These are phyloP conservation scores for Paraurostyla sp. DNA, from an alignment of 73 alveolate species.

Conservation along the genomic window DNA sequence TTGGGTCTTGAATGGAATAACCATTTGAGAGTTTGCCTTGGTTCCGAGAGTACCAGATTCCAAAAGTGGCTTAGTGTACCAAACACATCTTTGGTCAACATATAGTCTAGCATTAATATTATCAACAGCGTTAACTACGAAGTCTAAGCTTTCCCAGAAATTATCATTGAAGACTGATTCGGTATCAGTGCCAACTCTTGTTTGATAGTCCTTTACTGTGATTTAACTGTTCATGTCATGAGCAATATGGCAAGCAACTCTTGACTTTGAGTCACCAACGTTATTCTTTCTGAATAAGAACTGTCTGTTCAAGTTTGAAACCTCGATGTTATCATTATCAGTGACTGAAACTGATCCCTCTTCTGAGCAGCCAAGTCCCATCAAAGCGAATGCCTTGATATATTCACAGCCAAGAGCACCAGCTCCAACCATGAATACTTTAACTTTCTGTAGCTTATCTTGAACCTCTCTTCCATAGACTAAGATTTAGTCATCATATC, in stretches of 20 bases:
- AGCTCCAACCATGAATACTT: slow-evolving; percentile 97
- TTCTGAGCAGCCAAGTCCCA: slow-evolving; percentile 96
- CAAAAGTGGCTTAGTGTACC: slow-evolving; percentile 96
- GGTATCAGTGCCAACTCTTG: slow-evolving; percentile 95
- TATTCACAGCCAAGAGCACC: slow-evolving; percentile 99
- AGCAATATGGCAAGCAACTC: slow-evolving; percentile 89
- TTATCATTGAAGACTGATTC: slow-evolving; percentile 96
- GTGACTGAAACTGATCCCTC: slow-evolving; percentile 94
- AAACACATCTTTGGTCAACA: slow-evolving; percentile 97
- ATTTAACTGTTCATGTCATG: slow-evolving; percentile 87
- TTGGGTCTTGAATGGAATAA: slow-evolving; percentile 91
- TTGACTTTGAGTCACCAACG: slow-evolving; percentile 95
- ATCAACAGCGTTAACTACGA: slow-evolving; percentile 98
- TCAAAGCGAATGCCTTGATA: slow-evolving; percentile 96
- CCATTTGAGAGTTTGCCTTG: slow-evolving; percentile 92
- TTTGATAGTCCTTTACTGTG: slow-evolving; percentile 81
- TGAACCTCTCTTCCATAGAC: slow-evolving; percentile 95
- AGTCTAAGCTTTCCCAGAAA: slow-evolving; percentile 96
- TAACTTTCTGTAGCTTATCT: slow-evolving; percentile 80
- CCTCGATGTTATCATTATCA: slow-evolving; percentile 98
- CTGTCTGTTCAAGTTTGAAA: slow-evolving; percentile 97
- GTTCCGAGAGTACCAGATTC: slow-evolving; percentile 99
- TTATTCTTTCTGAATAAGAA: slow-evolving; percentile 96
- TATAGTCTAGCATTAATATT: slow-evolving; percentile 98
- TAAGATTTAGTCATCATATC: slow-evolving; percentile 97